Conservation (phyloP, 2,329 filamentous ascomycete genomes). For the Phialocephala subalpina region DNA sequence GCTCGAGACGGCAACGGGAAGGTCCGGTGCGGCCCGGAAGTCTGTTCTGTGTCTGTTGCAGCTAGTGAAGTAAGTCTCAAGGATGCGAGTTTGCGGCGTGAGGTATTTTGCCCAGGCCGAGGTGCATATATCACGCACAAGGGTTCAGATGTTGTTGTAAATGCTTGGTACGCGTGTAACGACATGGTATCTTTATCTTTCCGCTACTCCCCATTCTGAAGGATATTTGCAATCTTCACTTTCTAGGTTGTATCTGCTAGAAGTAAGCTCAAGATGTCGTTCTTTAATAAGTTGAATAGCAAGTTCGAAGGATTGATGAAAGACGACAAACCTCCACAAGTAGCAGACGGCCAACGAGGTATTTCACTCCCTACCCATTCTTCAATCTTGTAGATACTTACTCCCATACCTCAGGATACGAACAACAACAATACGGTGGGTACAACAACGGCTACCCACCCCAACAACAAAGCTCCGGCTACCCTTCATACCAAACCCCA, state of each 20-base stretch:
- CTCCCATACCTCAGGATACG: slow-evolving; percentile 5
- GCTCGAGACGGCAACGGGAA: neutral
- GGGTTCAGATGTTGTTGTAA: neutral
- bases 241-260: neutral
- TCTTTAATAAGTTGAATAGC: slow-evolving; percentile 53
- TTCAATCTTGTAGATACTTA: no score
- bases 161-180: slow-evolving; percentile 9
- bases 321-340: slow-evolving; percentile 35
- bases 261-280: slow-evolving; percentile 47
- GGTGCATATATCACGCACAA: slow-evolving; percentile 9
- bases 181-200: neutral
- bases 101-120: neutral
- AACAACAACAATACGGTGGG: slow-evolving; percentile 27
- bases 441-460: slow-evolving; percentile 21
- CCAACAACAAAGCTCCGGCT: slow-evolving; percentile 19
- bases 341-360: slow-evolving; percentile 18
- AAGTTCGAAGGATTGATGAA: slow-evolving; percentile 57
- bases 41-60: slow-evolving; percentile 1
- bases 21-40: neutral
- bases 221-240: neutral
- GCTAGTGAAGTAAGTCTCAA: slow-evolving; percentile 3
- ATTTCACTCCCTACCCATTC: slow-evolving; percentile 3
- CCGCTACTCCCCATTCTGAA: neutral
- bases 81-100: neutral
- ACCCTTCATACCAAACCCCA: slow-evolving; percentile 21